A percentile compares a stretch with the other conserved stretches of the same genome.
These are phyloP conservation scores for Sporothrix pseudoabietina DNA, from an alignment of 2,329 filamentous ascomycete species.

Conservation along the genomic window DNA sequence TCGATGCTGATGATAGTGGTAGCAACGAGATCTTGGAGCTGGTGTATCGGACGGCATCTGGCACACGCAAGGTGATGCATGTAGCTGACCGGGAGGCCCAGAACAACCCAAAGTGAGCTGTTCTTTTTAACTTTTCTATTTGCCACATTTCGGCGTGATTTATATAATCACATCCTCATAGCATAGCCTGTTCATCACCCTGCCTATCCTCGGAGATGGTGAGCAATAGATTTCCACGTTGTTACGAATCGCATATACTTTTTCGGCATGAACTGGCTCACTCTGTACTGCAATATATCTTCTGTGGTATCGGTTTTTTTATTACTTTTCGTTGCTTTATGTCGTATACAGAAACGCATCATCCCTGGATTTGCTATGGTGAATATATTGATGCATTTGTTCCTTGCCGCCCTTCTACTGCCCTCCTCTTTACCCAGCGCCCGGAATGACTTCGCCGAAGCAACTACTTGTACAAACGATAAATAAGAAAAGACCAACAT, in stretches of 20 bases:
- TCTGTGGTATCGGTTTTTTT: not conserved
- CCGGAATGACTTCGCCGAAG: not conserved
- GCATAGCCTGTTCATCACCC: not conserved
- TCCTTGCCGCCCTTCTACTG: not conserved
- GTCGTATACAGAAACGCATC: not conserved
- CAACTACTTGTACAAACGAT: slow-evolving; percentile 24
- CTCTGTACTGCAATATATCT: too few species aligned
- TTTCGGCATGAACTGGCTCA: not conserved
- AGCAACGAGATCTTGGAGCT: slow-evolving; percentile 27
- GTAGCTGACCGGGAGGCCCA: not conserved
- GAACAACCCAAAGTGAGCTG: not conserved
- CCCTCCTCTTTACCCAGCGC: not conserved
- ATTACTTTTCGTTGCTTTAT: not conserved
- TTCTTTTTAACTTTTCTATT: not conserved
- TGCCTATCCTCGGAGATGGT: not conserved
- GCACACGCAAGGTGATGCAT: slow-evolving; percentile 27
- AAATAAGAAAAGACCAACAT: slow-evolving; percentile 6
- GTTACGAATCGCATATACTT: not conserved
- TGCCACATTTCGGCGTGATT: not conserved
- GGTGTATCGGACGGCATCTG: slow-evolving; percentile 35
- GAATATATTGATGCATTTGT: slow-evolving; percentile 11
- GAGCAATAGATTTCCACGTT: not conserved
- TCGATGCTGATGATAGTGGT: not conserved
- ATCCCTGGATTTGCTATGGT: not conserved
- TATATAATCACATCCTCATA: not conserved